Conservation (phyloP, 768 basidiomycete genomes). For the Rhizopogon rudus region DNA sequence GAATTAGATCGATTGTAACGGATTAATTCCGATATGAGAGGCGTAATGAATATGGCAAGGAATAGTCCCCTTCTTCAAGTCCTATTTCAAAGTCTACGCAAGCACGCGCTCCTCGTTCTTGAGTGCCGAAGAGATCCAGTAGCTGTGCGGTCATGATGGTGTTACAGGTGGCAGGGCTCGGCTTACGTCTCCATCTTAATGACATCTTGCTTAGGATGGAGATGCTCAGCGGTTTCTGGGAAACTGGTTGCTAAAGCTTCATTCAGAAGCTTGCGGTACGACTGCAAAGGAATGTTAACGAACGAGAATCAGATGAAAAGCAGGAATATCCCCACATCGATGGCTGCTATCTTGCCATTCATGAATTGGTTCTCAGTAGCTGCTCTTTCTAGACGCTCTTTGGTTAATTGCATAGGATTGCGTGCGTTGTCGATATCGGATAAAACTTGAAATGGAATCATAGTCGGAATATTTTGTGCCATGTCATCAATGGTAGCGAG, state of each 20-base stretch:
- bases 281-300: conserved; percentile 35
- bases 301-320: background rate
- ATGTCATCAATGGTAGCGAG: conserved; percentile 64
- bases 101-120: background rate
- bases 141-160: background rate
- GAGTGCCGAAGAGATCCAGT: background rate
- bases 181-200: background rate
- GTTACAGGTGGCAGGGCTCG: background rate
- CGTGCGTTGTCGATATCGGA: conserved; percentile 75
- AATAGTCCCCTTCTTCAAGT: background rate
- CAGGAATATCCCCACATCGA: conserved; percentile 45
- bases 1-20: background rate
- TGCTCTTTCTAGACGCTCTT: conserved; percentile 74
- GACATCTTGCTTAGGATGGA: conserved; percentile 9
- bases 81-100: background rate
- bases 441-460: conserved; percentile 72
- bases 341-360: conserved; percentile 82
- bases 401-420: conserved; percentile 80
- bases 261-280: conserved; percentile 62
- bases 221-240: conserved; percentile 42
- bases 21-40: background rate
- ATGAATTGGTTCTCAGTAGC: conserved; percentile 90
- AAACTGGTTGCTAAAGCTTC: conserved; percentile 71
- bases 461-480: conserved; percentile 54
- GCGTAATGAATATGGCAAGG: background rate